Conservation (phyloP, 108 stramenopile species). For the Skeletonema menzelii region DNA sequence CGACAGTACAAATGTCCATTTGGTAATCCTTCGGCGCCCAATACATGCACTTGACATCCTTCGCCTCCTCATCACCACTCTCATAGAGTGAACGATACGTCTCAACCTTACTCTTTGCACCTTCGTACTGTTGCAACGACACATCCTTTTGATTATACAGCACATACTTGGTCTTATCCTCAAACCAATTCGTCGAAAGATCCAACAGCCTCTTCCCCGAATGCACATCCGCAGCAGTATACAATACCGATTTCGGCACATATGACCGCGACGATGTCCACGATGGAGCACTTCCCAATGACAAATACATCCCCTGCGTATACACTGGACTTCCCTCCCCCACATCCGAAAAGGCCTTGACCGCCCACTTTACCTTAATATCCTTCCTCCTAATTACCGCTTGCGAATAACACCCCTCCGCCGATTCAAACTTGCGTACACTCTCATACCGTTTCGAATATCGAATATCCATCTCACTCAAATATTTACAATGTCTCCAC, state of each 20-base stretch:
- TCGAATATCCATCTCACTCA: constrained; percentile 79
- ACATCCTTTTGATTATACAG: constrained; percentile 37
- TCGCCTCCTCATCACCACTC: constrained; percentile 24
- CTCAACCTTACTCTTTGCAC: constrained; percentile 43
- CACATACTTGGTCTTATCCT: constrained; percentile 41
- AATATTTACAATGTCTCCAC: constrained; percentile 85
- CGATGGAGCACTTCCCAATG: constrained; percentile 19
- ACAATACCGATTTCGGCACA: constrained; percentile 55
- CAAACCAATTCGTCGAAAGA: constrained; percentile 66
- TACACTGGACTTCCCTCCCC: constrained; percentile 56
- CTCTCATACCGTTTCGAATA: constrained; percentile 47
- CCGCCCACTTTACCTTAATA: constrained; percentile 86
- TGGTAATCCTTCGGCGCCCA: constrained; percentile 87
- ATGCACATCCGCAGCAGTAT: constrained; percentile 52
- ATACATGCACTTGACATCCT: constrained; percentile 80
- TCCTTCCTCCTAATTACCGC: constrained; percentile 66
- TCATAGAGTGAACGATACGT: constrained; percentile 35
- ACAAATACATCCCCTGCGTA: constrained; percentile 70
- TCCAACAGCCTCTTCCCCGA: constrained; percentile 32
- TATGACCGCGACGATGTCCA: constrained; percentile 36
- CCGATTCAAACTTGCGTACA: constrained; percentile 74
- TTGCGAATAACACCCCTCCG: constrained; percentile 92
- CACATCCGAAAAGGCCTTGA: constrained; percentile 85
- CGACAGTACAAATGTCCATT: constrained; percentile 64
- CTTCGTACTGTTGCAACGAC: constrained; percentile 57